Evolutionary conservation across 2,329 filamentous ascomycete genomes (phyloP), one percentile per base, ranked within the genome.

Genomic region (Colletotrichum orbiculare): DNA sequence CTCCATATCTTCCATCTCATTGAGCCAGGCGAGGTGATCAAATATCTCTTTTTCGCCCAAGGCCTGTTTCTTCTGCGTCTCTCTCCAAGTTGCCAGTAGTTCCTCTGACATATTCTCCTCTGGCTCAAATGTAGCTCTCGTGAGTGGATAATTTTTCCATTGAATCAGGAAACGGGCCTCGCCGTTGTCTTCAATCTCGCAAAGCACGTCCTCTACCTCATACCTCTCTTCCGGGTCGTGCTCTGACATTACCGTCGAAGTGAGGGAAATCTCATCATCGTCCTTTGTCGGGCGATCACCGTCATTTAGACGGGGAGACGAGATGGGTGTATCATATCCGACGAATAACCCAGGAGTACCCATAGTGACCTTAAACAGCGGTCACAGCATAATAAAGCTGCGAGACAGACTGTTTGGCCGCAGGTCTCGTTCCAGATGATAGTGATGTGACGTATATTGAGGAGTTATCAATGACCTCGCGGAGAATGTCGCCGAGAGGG

Each of bases 81-180:
- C 71, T 53, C 77, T 72, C 85, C 85, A 87, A 3, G 78, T 71
- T 0, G 71, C 64, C 2, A 81, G 70, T 6, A 86, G 72, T 0
- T 75, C 74, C 2, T 73, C 67, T 0, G 74, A 74, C 4, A 87
- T 71, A 59, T 85, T 75, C 6, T 78, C 72, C 9, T 71, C 68
- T 0, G 85, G 83, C 68, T 88, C 85, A 85, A 85, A 88, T 3
- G 75, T 77, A 49, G 77, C 76, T n/a, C 76, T 72, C 37, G 69
- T 64, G 0, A 81, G 69, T 1, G 71, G 67, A 50, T 71, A 80
- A 2, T 73, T 74, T 17, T 74, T 71, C 79, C 79, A 82, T 58
- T 75, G 67, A 10, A 81, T 71, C 4, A 82, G 72, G 62, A 75
- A 82, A 48, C 67, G 68, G 2, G 60, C 59, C 25, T 66, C 52